phyloP scores from a whole-genome alignment of 805 yeast genomes.

The Saccharomycopsis fermentans region DNA sequence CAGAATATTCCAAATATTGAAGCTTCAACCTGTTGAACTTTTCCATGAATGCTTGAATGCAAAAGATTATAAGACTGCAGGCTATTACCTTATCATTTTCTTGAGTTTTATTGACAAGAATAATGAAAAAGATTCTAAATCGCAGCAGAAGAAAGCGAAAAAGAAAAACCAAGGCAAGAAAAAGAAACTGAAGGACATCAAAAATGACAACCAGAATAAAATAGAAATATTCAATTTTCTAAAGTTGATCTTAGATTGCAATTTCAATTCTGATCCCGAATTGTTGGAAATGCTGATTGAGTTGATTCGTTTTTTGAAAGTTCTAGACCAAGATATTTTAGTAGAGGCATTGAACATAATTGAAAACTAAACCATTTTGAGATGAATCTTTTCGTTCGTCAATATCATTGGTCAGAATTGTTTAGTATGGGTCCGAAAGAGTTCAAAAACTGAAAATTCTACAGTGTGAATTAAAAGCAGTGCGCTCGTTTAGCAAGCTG shows the following conservation, averaged over 20 bases:
- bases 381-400: background rate
- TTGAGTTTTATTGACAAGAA: conserved; percentile 25
- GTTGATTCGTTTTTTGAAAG: conserved; percentile 24
- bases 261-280: conserved; percentile 22
- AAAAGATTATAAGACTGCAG: conserved; percentile 36
- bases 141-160: background rate
- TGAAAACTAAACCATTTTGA: background rate
- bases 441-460: too few species aligned
- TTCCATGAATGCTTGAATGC: conserved; percentile 32
- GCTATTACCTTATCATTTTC: conserved; percentile 37
- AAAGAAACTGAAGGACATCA: conserved; percentile 3
- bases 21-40: conserved; percentile 33
- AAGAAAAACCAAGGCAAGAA: background rate
- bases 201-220: conserved; percentile 15
- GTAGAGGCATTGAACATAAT: background rate
- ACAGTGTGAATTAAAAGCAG: too few species aligned
- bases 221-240: conserved; percentile 21
- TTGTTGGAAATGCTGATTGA: conserved; percentile 26
- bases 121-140: conserved; percentile 18
- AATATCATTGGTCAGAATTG: background rate
- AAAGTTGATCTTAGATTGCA: conserved; percentile 20
- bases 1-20: conserved; percentile 29
- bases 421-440: background rate
- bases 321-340: conserved; percentile 19
- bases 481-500: background rate